These are phyloP conservation scores for Rhododendron griersonianum DNA, from an alignment of 148 eudicot genomes.

Conservation along the genomic window DNA sequence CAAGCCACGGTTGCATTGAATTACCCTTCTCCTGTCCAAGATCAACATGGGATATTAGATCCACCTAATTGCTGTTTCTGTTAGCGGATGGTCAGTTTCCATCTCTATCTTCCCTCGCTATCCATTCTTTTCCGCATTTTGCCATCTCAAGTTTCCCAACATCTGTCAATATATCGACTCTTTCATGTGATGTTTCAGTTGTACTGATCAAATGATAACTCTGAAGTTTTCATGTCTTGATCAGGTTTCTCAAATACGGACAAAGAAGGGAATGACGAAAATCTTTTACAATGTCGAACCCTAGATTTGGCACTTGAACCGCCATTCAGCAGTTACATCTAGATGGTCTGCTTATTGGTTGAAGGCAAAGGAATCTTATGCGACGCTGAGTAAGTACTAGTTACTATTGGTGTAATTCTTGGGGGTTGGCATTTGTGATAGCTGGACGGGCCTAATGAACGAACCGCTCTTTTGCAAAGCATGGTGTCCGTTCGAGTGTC, in stretches of 20 bases:
- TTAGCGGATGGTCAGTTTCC: neutral
- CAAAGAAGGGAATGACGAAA: conserved; percentile 74
- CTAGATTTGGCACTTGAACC: neutral
- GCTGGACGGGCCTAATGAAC: neutral
- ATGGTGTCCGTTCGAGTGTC: neutral
- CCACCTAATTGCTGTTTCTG: neutral
- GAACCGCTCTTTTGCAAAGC: neutral
- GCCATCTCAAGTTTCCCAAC: too few relatives aligned
- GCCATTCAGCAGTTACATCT: neutral
- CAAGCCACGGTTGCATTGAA: neutral
- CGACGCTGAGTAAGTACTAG: neutral
- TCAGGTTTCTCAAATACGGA: conserved; percentile 72
- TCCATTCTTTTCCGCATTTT: neutral
- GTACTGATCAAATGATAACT: neutral
- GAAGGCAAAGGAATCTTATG: too few relatives aligned
- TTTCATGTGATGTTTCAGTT: neutral
- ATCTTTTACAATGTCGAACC: conserved; percentile 48
- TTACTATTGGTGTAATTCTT: neutral
- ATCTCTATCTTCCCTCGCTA: neutral
- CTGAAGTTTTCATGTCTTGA: conserved; percentile 6
- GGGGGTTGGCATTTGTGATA: neutral
- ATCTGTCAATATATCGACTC: too few relatives aligned
- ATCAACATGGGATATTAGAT: neutral
- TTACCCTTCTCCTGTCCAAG: neutral
- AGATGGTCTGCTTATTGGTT: neutral